Base-by-base conservation (phyloP, 2,329 filamentous ascomycete genomes). In the Fusarium sp. region DNA sequence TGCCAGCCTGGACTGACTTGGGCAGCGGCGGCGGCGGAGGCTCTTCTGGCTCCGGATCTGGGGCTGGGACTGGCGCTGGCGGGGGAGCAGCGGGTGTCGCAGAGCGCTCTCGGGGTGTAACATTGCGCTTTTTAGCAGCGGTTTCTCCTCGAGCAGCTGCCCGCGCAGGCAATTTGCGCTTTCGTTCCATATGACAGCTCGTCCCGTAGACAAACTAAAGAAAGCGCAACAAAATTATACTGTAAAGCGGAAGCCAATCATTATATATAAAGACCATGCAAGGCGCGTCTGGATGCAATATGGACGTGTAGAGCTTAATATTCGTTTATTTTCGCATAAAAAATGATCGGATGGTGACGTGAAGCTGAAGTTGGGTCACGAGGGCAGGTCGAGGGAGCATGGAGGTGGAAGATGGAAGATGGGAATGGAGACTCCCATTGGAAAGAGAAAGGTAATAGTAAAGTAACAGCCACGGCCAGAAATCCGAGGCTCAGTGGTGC, bases 141-240 rank as follows among this genome's bases (percentile, higher is more conserved):
- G 87, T 84, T 71, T 91, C 89, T 61, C 84, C 83, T 71, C 89
- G 85, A 70, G 89, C 87, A 46, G 88, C 86, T 57, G 87, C 87
- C 76, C 89, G 85, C 44, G 89, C 84, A 24, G 89, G 88, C 65
- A 90, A 80, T 81, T 90, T 91, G 77, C 89, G 85, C 82, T 91
- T 91, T 77, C 83, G 86, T 81, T 91, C 89, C 88, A 91, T 91
- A 48, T 40, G 68, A 63, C 58, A 56, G 58, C 40, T 68, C 46
- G 52, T 64, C 56, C 64, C 56, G 54, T 44, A 55, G 48, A 45
- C 37, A 61, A 56, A 61, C 61, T 65, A 64, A 57, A 57, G 53
- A 57, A 42, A 56, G 53, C 53, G 51, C 61, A 60, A 64, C 42
- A 44, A 32, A 46, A 65, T 75, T 71, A 76, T 71, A 69, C 63